A percentile compares a stretch with the other conserved stretches of the same genome.
These are phyloP conservation scores for Mucor mucedo DNA, from an alignment of 371 early-diverging fungal species.

Conservation along the genomic window DNA sequence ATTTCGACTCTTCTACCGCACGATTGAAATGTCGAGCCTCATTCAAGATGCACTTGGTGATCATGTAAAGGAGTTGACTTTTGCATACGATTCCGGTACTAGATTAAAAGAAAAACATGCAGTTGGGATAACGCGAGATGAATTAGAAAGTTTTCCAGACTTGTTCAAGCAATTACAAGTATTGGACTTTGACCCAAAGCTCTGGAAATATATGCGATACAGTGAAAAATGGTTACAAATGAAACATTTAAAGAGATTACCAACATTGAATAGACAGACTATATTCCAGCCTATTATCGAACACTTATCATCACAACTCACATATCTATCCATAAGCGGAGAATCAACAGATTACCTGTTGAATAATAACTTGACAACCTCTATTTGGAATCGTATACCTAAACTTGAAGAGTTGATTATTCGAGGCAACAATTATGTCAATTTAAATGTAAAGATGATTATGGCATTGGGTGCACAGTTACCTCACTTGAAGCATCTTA, in stretches of 20 bases:
- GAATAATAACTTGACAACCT: conserved; percentile 14
- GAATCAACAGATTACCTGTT: conserved; percentile 13
- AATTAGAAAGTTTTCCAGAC: conserved; percentile 27
- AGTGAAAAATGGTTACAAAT: conserved; percentile 1
- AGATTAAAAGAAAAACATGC: not conserved
- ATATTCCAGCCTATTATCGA: conserved; percentile 12
- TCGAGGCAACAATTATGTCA: conserved; percentile 16
- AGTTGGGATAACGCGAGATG: conserved; percentile 29
- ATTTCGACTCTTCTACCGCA: conserved; percentile 25
- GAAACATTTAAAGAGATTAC: conserved; percentile 18
- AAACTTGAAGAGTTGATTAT: conserved; percentile 18
- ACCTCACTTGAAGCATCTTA: conserved; percentile 22
- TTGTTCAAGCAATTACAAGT: conserved; percentile 17
- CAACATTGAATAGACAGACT: conserved; percentile 9
- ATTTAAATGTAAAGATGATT: conserved; percentile 24
- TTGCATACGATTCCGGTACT: conserved; percentile 4
- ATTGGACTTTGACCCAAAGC: conserved; percentile 30
- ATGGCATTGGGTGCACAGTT: conserved; percentile 33
- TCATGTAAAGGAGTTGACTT: conserved; percentile 20
- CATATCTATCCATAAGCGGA: conserved; percentile 26
- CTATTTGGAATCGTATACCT: conserved; percentile 27
- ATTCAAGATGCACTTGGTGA: conserved; percentile 24
- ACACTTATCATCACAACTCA: conserved; percentile 16
- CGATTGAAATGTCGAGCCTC: conserved; percentile 17
- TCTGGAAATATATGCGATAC: conserved; percentile 33